Percentiles rank a stretch among this genome's conserved stretches.
phyloP scores from a whole-genome alignment of 2,329 filamentous ascomycete genomes.

The Penicillium psychrosexuale region DNA sequence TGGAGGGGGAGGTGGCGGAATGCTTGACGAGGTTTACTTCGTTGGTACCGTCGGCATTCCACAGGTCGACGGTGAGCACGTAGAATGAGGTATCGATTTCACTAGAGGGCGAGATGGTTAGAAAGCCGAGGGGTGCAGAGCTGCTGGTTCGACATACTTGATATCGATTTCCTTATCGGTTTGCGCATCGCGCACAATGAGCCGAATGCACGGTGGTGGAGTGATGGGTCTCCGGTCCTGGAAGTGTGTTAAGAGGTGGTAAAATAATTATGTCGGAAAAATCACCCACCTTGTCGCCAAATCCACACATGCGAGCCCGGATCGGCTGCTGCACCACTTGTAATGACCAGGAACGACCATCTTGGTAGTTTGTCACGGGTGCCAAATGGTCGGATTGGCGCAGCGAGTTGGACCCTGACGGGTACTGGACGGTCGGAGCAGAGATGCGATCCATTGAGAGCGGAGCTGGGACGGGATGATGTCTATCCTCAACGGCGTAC shows the following conservation, averaged over 20 bases:
- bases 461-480: constrained; percentile 36
- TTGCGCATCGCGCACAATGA: constrained; percentile 70
- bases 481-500: constrained; percentile 40
- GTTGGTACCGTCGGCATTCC: constrained; percentile 57
- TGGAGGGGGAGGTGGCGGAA: constrained; percentile 67
- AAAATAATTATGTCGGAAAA: not conserved
- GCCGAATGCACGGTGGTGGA: constrained; percentile 83
- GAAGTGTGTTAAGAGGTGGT: constrained; percentile 11
- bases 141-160: constrained; percentile 57
- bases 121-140: not conserved
- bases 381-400: constrained; percentile 36
- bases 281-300: constrained; percentile 81
- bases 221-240: constrained; percentile 94
- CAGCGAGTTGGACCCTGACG: constrained; percentile 34
- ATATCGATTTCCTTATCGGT: constrained; percentile 80
- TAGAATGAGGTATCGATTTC: constrained; percentile 68
- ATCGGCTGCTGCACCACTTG: constrained; percentile 86
- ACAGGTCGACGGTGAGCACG: constrained; percentile 67
- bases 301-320: constrained; percentile 96
- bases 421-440: constrained; percentile 35
- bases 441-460: constrained; percentile 43
- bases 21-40: constrained; percentile 70
- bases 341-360: constrained; percentile 56
- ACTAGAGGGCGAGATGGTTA: constrained; percentile 38
- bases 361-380: constrained; percentile 40